phyloP scores from a whole-genome alignment of 495 filamentous ascomycete species.

The Cercophora sp. region DNA sequence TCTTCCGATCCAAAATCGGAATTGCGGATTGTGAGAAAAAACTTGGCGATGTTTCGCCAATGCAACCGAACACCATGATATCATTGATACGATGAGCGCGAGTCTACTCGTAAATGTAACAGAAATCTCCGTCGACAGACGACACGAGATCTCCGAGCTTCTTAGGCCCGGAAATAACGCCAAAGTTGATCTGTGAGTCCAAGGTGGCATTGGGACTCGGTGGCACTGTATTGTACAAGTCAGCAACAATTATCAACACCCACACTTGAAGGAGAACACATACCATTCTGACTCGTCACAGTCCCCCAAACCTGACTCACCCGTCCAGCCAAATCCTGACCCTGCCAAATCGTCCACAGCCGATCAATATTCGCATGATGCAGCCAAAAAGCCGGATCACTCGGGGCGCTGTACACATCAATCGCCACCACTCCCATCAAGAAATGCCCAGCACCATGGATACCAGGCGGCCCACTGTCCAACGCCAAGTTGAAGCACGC shows the following conservation, averaged over 20 bases:
- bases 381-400: constrained; percentile 4
- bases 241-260: not conserved
- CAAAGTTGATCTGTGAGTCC: constrained; percentile 13
- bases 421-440: not conserved
- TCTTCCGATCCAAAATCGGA: no score
- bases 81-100: no score
- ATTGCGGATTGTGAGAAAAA: no score
- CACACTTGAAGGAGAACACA: not conserved
- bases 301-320: not conserved
- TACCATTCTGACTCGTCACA: constrained; percentile 1
- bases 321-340: not conserved
- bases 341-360: constrained; percentile 4
- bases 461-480: not conserved
- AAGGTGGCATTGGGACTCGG: constrained; percentile 13
- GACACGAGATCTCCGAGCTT: constrained; percentile 7
- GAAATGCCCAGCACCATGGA: constrained; percentile 1
- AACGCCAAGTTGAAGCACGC: not conserved
- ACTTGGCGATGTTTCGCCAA: no score
- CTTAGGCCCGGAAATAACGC: not conserved
- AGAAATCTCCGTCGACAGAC: constrained; percentile 11
- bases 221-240: not conserved
- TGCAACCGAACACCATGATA: no score
- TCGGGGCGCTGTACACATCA: not conserved
- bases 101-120: constrained; percentile 18
- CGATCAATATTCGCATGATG: not conserved